These are phyloP conservation scores for Colletotrichum salicis DNA, from an alignment of 2,329 filamentous ascomycete species.

Conservation along the genomic window DNA sequence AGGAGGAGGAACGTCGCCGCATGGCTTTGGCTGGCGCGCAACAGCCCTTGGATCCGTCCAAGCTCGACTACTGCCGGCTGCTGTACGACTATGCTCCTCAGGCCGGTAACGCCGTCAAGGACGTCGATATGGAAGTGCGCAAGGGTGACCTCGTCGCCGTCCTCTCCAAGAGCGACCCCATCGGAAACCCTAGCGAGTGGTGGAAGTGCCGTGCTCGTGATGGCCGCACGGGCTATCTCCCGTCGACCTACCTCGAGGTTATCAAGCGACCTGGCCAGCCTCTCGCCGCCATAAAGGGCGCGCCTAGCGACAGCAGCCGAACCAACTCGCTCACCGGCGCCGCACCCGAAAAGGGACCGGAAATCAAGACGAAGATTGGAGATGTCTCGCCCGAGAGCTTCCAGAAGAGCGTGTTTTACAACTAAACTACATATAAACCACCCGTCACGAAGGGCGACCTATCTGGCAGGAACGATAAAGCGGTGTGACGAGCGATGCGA, in stretches of 20 bases:
- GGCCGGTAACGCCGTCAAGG: conserved; percentile 67
- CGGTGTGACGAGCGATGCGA: not conserved
- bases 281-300: conserved; percentile 63
- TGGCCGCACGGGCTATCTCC: conserved; percentile 90
- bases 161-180: conserved; percentile 89
- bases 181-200: conserved; percentile 94
- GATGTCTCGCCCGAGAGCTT: conserved; percentile 65
- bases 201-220: conserved; percentile 94
- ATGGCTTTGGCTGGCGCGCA: conserved; percentile 56
- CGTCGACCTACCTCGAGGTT: conserved; percentile 88
- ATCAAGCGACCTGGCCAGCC: conserved; percentile 63
- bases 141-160: conserved; percentile 97
- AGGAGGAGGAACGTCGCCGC: conserved; percentile 79
- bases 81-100: conserved; percentile 94
- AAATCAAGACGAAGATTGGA: conserved; percentile 59
- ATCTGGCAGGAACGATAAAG: not conserved
- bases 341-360: conserved; percentile 38
- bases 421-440: conserved; percentile 45
- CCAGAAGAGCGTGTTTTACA: conserved; percentile 69
- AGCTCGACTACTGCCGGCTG: conserved; percentile 95
- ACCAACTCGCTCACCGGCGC: conserved; percentile 63
- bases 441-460: not conserved
- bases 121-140: conserved; percentile 89
- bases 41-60: conserved; percentile 80
- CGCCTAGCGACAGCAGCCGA: conserved; percentile 58